Evolutionary conservation across 2,329 filamentous ascomycete genomes (phyloP), one percentile per base, ranked within the genome.

Genomic region (Chaetomium olivaceum): DNA sequence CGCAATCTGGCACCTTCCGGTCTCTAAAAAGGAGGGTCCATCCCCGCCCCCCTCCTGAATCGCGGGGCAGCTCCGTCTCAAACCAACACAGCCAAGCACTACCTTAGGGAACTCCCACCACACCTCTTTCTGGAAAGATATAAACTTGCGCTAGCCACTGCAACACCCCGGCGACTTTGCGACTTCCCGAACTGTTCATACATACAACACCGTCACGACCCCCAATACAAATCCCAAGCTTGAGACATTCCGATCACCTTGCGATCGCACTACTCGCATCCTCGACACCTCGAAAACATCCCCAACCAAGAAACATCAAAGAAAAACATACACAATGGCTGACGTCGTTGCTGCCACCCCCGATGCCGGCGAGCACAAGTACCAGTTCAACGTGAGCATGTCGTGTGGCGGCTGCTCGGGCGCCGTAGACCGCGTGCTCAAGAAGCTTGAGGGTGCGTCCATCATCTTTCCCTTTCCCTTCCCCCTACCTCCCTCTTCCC

Each of bases 361-460:
- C 46, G 48, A 23, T 33, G 50, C 57, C 50, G 64, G 63, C 63
- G 89, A 91, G 73, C 92, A 97, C 83, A 91, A 88, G 72, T 98
- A 98, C 90, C 92, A 95, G 79, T 98, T 98, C 85, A 89, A 93
- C 80, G 87, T 98, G 78, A 85, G 83, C 80, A 99, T 99, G 95
- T 91, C 84, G 84, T 99, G 95, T 82, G 88, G 91, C 77, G 95
- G 95, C 78, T 99, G 95, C 89, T 97, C 93, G 55, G 93, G 93
- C 75, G 95, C 95, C 71, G 85, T 99, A 54, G 91, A 96, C 80
- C 87, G 93, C 61, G 93, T 97, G 55, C 87, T 99, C 70, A 94
- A 91, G 83, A 97, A 92, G 82, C 88, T 96, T 2, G 90, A 96
- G 23, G 93, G 93, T 96, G 76, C 70, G 86, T 66, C 31, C 52